Evolutionary conservation across 2,329 filamentous ascomycete species (phyloP).

Genomic region (Aspergillus clavatus): DNA sequence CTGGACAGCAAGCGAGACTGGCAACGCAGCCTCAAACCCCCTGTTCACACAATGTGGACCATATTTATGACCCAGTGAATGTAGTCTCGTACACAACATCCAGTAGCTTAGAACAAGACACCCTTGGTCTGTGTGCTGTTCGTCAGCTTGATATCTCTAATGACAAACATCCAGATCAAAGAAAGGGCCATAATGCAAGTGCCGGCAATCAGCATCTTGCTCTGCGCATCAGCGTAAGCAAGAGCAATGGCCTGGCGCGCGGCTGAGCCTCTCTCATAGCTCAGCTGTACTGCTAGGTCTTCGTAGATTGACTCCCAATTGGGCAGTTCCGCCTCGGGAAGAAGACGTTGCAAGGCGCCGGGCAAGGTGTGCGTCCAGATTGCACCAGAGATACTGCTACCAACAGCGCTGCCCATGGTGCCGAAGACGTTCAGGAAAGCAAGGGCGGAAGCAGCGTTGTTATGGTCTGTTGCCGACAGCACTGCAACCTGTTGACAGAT

Average conservation of each 20-base stretch:
- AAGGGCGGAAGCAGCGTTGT: conserved; percentile 50
- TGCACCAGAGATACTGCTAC: conserved; percentile 26
- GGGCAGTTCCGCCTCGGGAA: conserved; percentile 16
- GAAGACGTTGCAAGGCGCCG: conserved; percentile 37
- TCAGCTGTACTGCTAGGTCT: conserved; percentile 11
- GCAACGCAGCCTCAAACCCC: no score
- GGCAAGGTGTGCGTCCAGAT: conserved; percentile 34
- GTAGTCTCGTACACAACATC: neutral
- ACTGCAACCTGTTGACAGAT: conserved; percentile 51
- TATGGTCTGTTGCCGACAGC: conserved; percentile 49
- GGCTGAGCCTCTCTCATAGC: conserved; percentile 35
- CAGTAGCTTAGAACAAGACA: neutral
- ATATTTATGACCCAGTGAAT: no score
- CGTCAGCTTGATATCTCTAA: conserved; percentile 8
- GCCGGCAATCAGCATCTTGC: conserved; percentile 33
- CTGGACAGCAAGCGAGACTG: no score
- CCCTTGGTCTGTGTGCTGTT: neutral
- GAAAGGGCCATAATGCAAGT: conserved; percentile 10
- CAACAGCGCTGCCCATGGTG: conserved; percentile 31
- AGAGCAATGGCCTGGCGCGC: conserved; percentile 40
- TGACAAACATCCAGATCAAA: conserved; percentile 7
- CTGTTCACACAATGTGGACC: no score
- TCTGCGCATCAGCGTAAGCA: conserved; percentile 45
- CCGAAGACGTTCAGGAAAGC: conserved; percentile 39
- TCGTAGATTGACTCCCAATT: conserved; percentile 11